These are phyloP conservation scores for Rhododendron ovatum DNA, from an alignment of 148 eudicot genomes.

Conservation along the genomic window DNA sequence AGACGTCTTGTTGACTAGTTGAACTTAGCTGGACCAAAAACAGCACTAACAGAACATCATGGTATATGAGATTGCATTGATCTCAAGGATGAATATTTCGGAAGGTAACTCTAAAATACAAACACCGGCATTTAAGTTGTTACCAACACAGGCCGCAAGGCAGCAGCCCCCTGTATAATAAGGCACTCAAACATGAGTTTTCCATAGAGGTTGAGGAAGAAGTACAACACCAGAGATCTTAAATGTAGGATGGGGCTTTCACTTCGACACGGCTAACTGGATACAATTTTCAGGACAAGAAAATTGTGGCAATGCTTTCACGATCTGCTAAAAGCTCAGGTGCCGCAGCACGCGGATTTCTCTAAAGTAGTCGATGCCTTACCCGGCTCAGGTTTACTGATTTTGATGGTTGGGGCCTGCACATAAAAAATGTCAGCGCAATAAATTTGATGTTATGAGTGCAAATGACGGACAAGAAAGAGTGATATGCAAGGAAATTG, in stretches of 20 bases:
- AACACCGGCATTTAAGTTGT: not conserved
- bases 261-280: not conserved
- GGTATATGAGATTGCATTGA: not conserved
- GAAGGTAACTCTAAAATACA: not conserved
- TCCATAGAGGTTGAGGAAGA: not conserved
- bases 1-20: not conserved
- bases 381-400: conserved; percentile 19
- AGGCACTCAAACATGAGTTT: not conserved
- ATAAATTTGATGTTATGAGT: not conserved
- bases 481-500: not conserved
- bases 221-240: not conserved
- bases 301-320: not conserved
- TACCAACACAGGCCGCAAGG: not conserved
- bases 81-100: not conserved
- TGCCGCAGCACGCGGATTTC: conserved; percentile 26
- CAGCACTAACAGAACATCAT: not conserved
- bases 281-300: not conserved
- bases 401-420: conserved; percentile 24
- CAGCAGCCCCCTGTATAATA: not conserved
- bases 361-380: conserved; percentile 9
- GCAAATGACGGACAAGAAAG: not conserved
- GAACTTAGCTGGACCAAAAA: not conserved
- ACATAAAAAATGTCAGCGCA: not conserved
- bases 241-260: not conserved
- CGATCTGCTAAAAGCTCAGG: conserved; percentile 10